Evolutionary conservation across 2,329 filamentous ascomycete species (phyloP), one percentile per base, ranked within the genome.

Genomic region (Talaromyces sp.): DNA sequence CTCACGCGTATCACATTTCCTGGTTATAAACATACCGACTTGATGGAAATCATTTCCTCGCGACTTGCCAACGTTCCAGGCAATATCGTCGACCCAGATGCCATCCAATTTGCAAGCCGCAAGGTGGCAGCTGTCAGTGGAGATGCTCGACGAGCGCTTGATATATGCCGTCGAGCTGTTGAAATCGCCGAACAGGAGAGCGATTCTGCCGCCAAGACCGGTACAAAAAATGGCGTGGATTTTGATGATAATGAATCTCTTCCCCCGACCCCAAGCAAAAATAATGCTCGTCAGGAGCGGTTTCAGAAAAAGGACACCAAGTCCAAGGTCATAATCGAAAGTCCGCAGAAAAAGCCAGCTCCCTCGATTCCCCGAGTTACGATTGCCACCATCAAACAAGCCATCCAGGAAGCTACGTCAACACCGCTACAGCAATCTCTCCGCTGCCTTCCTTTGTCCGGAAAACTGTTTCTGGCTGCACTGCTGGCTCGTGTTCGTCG

Each of bases 41-140:
- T 99, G 47, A 96, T 98, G 90, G 90, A 89, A 68, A 99, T 99
- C 71, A 97, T 99, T 65, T 89, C 94, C 71, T 96, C 92, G n/a
- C 89, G 95, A 33, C 84, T 99, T 2, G 87, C 92, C 71, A 92
- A 91, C 59, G 91, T 98, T 0, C 89, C 91, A 1, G 92, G 92
- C 30, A 88, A 93, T 67, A 89, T 99, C 52, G 94, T 99, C 47
- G 92, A 97, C 64, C 81, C 91, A 1, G 95, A 99, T 71, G 96
- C 95, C 14, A 86, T 99, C 56, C 94, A 98, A 76, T 99, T 99
- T 72, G 95, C 95, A 3, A 94, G 91, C 68, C 87, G 95, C 64
- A 99, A 99, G 78, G 95, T 99, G 34, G 95, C 95, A 5, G 94
- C 95, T 44, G 96, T 99, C 52, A 96, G 91, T 66, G 96, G 95